phyloP scores from a whole-genome alignment of 306 rosid species.

The Castanea sativa region DNA sequence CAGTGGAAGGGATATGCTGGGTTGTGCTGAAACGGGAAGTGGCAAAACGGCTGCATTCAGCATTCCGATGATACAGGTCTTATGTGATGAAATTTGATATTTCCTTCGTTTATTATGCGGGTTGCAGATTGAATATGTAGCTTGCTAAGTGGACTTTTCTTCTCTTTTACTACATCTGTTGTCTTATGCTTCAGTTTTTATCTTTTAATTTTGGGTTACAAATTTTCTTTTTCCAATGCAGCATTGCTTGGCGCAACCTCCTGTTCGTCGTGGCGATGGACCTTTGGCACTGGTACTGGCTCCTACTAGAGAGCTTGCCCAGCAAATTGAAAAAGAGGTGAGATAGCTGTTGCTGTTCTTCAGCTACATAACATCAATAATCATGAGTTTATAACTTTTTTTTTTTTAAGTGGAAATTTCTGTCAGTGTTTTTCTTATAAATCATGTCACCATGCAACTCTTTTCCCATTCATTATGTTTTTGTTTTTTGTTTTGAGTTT shows the following conservation, averaged over 20 bases:
- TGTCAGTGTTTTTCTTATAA: conserved; percentile 1
- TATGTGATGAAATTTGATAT: conserved; percentile 13
- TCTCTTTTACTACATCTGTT: conserved; percentile 4
- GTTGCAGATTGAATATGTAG: neutral
- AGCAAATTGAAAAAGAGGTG: conserved; percentile 92
- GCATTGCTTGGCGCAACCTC: conserved; percentile 85
- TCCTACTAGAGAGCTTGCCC: conserved; percentile 94
- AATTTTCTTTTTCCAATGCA: conserved; percentile 1
- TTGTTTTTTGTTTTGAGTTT: neutral
- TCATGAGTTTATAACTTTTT: neutral
- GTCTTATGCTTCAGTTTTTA: conserved; percentile 8
- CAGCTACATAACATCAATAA: conserved; percentile 2
- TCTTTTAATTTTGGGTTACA: neutral
- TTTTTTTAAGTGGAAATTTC: conserved; percentile 8
- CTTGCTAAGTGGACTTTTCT: neutral
- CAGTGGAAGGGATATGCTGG: conserved; percentile 76
- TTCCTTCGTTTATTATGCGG: conserved; percentile 11
- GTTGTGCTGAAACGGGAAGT: conserved; percentile 93
- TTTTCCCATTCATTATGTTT: neutral
- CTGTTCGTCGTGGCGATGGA: conserved; percentile 71
- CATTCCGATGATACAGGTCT: conserved; percentile 87
- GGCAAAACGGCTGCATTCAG: conserved; percentile 91
- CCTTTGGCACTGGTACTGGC: conserved; percentile 82
- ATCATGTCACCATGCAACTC: neutral
- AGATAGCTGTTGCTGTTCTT: conserved; percentile 10